Evolutionary conservation across 805 yeast species (phyloP), one percentile per base, ranked within the genome.

Genomic region (Pichia cephalocereana): DNA sequence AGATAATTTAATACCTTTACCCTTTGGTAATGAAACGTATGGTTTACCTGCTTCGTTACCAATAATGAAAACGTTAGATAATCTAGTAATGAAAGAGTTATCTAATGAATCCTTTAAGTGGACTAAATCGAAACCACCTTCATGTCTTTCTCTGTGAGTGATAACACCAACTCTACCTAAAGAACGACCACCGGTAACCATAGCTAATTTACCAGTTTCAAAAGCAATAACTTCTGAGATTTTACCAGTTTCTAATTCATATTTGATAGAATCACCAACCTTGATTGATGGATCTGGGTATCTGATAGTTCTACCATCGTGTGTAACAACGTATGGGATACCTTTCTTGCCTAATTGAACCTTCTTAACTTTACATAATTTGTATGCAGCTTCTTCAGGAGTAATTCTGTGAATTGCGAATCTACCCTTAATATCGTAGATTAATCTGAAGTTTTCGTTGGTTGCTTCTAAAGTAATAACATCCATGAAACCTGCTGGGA

Each of bases 401-500:
- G 96, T 86, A 78, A 91, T 91, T 80, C 99, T 89, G 95, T 91
- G 99, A 68, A 91, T 95, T 69, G 99, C 93, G 68, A 90, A 91
- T 80, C 96, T 90, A 77, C 98, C 99, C 82, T 91, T 91, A 72
- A 88, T 83, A 72, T 91, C 99, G 82, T 89, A 91, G 68, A 91
- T 85, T 71, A 91, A 86, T 82, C 99, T 90, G 88, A 91, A 91
- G 91, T 91, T 84, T 80, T 91, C 99, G 76, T 89, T 88, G 76
- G 99, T 91, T 71, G 96, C 96, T 72, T 91, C 98, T 69, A 91
- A 79, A 61, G 96, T 64, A 76, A 91, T 88, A 65, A 93, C 98
- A 72, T 91, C 99, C 98, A 90, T 90, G 87, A 93, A 91, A 69
- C 99, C 99, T 70, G 98, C 86, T 74, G 99, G 99, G 96, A 70